Conservation (phyloP, 352 stramenopile species). For the Thraustochytrium sp. region DNA sequence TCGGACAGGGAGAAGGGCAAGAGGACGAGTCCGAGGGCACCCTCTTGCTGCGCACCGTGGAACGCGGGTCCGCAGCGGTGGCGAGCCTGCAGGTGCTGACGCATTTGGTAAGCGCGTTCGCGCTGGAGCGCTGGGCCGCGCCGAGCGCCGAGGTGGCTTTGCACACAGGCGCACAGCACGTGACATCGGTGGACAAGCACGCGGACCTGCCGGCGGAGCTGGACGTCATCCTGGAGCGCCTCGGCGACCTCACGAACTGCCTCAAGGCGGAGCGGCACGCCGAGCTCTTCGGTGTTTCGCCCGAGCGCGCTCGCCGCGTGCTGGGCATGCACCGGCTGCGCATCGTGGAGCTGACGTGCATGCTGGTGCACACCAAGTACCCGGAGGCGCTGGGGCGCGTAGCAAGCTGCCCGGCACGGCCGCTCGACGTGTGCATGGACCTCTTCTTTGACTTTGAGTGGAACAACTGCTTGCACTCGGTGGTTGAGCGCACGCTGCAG, state of each 20-base stretch:
- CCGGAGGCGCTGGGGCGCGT: not conserved
- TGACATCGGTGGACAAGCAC: not conserved
- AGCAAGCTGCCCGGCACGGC: not conserved
- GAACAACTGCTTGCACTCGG: conserved; percentile 41
- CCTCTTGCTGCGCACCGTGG: not conserved
- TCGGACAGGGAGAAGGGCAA: not conserved
- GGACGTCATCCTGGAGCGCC: conserved; percentile 8
- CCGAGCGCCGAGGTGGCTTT: not conserved
- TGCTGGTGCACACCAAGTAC: conserved; percentile 30
- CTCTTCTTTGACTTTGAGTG: conserved; percentile 42
- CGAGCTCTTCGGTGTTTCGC: not conserved
- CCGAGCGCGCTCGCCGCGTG: not conserved
- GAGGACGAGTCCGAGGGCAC: not conserved
- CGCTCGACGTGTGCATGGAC: conserved; percentile 5
- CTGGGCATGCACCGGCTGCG: conserved; percentile 17
- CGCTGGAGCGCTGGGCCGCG: conserved; percentile 20
- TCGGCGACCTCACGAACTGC: not conserved
- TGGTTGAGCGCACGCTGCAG: conserved; percentile 28
- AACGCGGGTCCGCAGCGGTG: conserved; percentile 3
- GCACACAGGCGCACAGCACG: not conserved
- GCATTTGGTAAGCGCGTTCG: conserved; percentile 30
- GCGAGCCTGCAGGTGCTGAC: conserved; percentile 33
- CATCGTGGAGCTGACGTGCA: conserved; percentile 32
- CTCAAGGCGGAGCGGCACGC: not conserved
- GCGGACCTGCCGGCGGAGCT: not conserved